Conservation (phyloP, 2,329 filamentous ascomycete genomes). For the Fusarium devonianum region DNA sequence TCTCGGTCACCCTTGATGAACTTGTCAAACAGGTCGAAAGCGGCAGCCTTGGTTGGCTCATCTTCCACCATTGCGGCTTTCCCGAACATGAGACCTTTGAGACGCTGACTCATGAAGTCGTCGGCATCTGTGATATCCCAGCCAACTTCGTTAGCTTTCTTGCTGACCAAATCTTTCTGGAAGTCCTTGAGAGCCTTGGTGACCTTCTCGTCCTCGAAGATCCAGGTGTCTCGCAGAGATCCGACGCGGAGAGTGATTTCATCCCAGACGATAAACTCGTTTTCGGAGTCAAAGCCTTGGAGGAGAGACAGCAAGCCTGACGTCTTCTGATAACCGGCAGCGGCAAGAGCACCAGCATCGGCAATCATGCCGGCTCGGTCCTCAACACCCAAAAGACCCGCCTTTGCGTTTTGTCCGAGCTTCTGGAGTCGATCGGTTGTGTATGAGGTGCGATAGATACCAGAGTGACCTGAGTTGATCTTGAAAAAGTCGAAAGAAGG, state of each 20-base stretch:
- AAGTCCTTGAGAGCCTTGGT: constrained; percentile 83
- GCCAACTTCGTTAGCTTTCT: constrained; percentile 84
- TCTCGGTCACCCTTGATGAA: constrained; percentile 79
- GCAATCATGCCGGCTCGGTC: constrained; percentile 95
- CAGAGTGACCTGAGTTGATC: constrained; percentile 92
- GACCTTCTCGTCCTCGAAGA: constrained; percentile 74
- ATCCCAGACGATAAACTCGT: constrained; percentile 93
- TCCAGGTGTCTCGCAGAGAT: constrained; percentile 83
- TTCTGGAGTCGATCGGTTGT: constrained; percentile 82
- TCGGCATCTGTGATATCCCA: constrained; percentile 88
- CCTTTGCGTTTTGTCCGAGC: constrained; percentile 84
- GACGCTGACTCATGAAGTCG: constrained; percentile 90
- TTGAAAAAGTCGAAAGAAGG: constrained; percentile 90
- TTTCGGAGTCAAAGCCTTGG: constrained; percentile 82
- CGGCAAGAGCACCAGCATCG: constrained; percentile 87
- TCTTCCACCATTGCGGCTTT: constrained; percentile 83
- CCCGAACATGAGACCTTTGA: constrained; percentile 91
- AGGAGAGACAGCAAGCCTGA: constrained; percentile 86
- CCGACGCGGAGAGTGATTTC: constrained; percentile 83
- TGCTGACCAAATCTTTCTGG: constrained; percentile 77
- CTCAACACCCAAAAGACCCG: constrained; percentile 76
- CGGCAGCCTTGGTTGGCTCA: constrained; percentile 76
- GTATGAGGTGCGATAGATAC: constrained; percentile 91
- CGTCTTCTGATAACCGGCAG: constrained; percentile 92
- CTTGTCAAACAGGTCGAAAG: constrained; percentile 89